Evolutionary conservation across 176 grass and related monocot genomes (phyloP).

Genomic region (Raddia guianensis): DNA sequence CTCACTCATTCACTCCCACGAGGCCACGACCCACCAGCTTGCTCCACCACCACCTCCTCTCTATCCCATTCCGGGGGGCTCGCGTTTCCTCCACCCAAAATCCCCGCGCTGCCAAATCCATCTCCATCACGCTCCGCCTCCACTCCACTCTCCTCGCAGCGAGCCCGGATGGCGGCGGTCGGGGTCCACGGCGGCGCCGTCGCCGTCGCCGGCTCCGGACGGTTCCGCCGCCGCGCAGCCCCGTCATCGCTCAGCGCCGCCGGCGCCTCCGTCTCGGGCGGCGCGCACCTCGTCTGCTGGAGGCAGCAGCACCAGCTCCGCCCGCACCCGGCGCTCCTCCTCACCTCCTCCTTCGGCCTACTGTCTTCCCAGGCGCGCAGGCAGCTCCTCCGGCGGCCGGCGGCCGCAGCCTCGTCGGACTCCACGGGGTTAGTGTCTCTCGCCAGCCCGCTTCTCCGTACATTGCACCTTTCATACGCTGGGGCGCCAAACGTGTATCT

Average conservation of each 20-base stretch:
- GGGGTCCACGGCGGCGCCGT: constrained; percentile 32
- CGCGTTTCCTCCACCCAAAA: constrained; percentile 38
- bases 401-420: constrained; percentile 52
- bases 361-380: not conserved
- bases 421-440: constrained; percentile 67
- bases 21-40: no score
- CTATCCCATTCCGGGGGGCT: constrained; percentile 15
- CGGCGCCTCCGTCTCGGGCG: constrained; percentile 36
- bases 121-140: not conserved
- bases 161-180: constrained; percentile 52
- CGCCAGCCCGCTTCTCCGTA: not conserved
- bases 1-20: no score
- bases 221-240: not conserved
- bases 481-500: not conserved
- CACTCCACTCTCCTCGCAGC: not conserved
- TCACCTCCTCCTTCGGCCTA: not conserved
- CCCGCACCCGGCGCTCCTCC: constrained; percentile 40
- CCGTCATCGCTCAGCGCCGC: constrained; percentile 14
- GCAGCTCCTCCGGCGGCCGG: constrained; percentile 9
- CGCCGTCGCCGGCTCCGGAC: constrained; percentile 20
- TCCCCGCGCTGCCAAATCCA: not conserved
- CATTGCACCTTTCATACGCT: not conserved
- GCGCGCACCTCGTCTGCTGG: constrained; percentile 54
- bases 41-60: no score
- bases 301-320: constrained; percentile 48